Evolutionary conservation across 352 stramenopile genomes (phyloP).

Genomic region (Phytophthora sansomeana): DNA sequence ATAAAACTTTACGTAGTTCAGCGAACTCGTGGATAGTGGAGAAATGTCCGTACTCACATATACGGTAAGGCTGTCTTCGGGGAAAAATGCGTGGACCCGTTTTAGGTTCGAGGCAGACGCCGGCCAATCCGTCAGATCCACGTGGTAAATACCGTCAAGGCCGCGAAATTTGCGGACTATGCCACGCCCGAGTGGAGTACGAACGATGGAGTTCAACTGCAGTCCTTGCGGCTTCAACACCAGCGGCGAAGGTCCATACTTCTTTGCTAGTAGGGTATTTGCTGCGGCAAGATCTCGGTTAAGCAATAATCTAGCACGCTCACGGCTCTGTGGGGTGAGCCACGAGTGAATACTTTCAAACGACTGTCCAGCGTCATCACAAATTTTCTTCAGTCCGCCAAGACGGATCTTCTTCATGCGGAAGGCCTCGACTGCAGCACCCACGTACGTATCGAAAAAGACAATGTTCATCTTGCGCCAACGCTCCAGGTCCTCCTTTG

Average conservation of each 20-base stretch:
- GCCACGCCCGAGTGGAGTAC: constrained; percentile 67
- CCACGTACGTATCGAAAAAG: constrained; percentile 93
- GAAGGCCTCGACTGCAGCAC: constrained; percentile 81
- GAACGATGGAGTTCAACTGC: constrained; percentile 60
- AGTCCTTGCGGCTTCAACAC: constrained; percentile 75
- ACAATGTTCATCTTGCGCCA: constrained; percentile 91
- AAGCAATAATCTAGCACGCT: constrained; percentile 63
- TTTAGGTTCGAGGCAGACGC: constrained; percentile 38
- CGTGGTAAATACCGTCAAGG: constrained; percentile 82
- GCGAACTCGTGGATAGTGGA: constrained; percentile 48
- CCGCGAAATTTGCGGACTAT: constrained; percentile 78
- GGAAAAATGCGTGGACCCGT: constrained; percentile 61
- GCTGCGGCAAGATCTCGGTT: constrained; percentile 72
- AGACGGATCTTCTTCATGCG: constrained; percentile 78
- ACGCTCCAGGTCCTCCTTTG: constrained; percentile 71
- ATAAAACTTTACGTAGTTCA: constrained; percentile 69
- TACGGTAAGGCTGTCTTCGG: constrained; percentile 59
- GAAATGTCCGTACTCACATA: constrained; percentile 50
- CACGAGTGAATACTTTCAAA: constrained; percentile 72
- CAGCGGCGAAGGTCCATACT: constrained; percentile 41
- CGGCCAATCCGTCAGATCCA: constrained; percentile 79
- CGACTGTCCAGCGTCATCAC: constrained; percentile 51
- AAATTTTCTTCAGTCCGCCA: constrained; percentile 74
- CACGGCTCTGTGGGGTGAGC: constrained; percentile 63
- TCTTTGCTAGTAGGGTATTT: constrained; percentile 67